Conservation (phyloP, 1,139 yeast genomes). For the Geotrichum restrictum region DNA sequence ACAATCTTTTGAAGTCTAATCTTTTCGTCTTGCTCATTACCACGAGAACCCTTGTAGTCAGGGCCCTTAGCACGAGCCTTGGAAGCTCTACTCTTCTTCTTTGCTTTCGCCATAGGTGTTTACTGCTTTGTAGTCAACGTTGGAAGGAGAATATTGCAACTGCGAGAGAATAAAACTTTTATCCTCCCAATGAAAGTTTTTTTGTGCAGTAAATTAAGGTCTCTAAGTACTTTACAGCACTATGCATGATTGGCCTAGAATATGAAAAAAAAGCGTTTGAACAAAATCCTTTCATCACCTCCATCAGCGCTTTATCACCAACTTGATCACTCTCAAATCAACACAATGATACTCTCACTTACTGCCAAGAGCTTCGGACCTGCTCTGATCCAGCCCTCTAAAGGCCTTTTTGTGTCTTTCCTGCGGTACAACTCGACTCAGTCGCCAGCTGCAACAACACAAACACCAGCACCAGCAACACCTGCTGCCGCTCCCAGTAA, state of each 20-base stretch:
- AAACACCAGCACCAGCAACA: background rate
- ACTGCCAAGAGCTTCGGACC: background rate
- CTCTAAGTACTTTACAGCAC: slow-evolving; percentile 1
- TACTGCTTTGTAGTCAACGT: background rate
- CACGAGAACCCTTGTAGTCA: slow-evolving; percentile 33
- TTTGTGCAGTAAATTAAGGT: slow-evolving; percentile 4
- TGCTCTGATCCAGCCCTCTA: background rate
- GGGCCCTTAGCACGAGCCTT: slow-evolving; percentile 36
- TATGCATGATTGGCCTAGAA: slow-evolving; percentile 3
- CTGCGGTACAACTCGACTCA: slow-evolving; percentile 11
- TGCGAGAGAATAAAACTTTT: background rate
- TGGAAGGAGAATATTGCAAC: no score
- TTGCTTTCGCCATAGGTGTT: slow-evolving; percentile 68
- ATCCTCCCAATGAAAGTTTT: slow-evolving; percentile 9
- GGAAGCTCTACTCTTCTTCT: slow-evolving; percentile 63
- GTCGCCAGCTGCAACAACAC: background rate
- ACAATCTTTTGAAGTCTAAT: slow-evolving; percentile 55
- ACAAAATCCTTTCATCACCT: background rate
- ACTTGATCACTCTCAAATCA: background rate
- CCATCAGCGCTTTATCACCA: background rate
- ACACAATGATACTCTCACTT: background rate
- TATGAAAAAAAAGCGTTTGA: background rate
- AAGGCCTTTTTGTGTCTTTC: background rate
- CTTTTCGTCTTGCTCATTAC: slow-evolving; percentile 44
- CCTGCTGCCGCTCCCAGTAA: slow-evolving; percentile 8